Base-by-base conservation (phyloP, 352 stramenopile species). In the Peronospora destructor region DNA sequence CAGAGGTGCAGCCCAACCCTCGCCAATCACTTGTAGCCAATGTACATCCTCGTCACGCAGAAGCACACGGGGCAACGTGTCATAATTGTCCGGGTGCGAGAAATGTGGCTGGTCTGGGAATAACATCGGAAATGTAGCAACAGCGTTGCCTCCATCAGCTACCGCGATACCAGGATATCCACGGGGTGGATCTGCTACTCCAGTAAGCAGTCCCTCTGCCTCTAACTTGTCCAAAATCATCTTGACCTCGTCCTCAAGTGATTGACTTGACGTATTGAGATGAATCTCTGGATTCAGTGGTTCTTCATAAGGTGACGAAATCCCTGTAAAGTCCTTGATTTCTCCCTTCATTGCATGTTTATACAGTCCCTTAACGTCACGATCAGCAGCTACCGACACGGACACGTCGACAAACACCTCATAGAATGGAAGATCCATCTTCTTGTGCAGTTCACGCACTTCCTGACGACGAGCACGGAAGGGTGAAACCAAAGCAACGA, bases 361-460 rank as follows among this genome's bases (percentile, higher is more conserved):
- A 75, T 97, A 97, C 16, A 97, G 52, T 45, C 93, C 93, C 72
- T 99, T 99, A 19, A 97, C 93, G 68, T 99, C 96, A 14, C 96
- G 80, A n/a, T 96, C 89, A 36, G 95, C 94, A 29, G 97, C 87
- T 12, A 98, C 95, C 3, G 97, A 86, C 10, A 99, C 76, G 0
- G 95, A 91, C 13, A 98, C 96, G 65, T 99, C 95, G 36, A 98
- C 90, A 69, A 98, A 99, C 6, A 98, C 94, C 73, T 99, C 96
- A 59, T 98, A 98, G 76, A 98, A 99, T 2, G 91, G 89, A 47
- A 99, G 95, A 42, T 84, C 79, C 78, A 98, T 97, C 34, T 87
- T 85, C 58, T 75, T 49, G 59, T 91, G 81, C 9, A 98, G 73
- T 49, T 97, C 91, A 10, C 96, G 81, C 12, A 98, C 95, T 23